Percentiles rank a stretch among this genome's conserved stretches.
phyloP scores from a whole-genome alignment of 1,284 basidiomycete genomes.

The Pseudozyma sp. region DNA sequence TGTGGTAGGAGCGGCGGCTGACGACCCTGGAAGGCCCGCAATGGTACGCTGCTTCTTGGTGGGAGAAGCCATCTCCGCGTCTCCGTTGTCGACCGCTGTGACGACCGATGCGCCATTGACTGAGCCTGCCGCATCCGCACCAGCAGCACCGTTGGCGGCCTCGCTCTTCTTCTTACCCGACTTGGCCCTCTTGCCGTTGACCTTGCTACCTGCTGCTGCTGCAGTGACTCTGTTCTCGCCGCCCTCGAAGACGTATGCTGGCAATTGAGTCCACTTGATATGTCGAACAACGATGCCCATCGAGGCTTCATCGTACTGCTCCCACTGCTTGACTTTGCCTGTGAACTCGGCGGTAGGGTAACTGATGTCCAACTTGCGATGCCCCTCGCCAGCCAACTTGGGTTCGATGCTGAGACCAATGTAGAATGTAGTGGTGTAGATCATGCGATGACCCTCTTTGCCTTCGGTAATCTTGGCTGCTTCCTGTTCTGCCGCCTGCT shows the following conservation, averaged over 20 bases:
- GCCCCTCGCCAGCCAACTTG: conserved; percentile 73
- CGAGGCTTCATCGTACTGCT: conserved; percentile 88
- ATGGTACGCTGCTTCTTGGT: conserved; percentile 48
- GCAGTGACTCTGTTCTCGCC: conserved; percentile 69
- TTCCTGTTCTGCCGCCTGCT: conserved; percentile 53
- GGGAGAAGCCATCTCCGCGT: conserved; percentile 41
- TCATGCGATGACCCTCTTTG: conserved; percentile 75
- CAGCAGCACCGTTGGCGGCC: conserved; percentile 3
- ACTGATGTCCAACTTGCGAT: conserved; percentile 89
- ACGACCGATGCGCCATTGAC: conserved; percentile 20
- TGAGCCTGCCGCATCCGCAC: not conserved
- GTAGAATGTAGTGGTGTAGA: conserved; percentile 94
- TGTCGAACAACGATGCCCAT: conserved; percentile 96
- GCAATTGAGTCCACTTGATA: conserved; percentile 88
- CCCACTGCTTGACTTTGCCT: conserved; percentile 95
- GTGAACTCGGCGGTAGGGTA: conserved; percentile 96
- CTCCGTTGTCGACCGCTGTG: conserved; percentile 30
- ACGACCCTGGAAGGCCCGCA: conserved; percentile 2
- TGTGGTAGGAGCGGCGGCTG: not conserved
- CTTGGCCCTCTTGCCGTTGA: conserved; percentile 82
- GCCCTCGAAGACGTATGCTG: conserved; percentile 82
- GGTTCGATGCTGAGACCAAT: conserved; percentile 94
- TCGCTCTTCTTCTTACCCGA: conserved; percentile 73
- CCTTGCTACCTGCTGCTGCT: conserved; percentile 75
- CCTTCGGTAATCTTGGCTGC: conserved; percentile 53